phyloP scores from a whole-genome alignment of 164 flowering plant species.

The Kingdonia uniflora region DNA sequence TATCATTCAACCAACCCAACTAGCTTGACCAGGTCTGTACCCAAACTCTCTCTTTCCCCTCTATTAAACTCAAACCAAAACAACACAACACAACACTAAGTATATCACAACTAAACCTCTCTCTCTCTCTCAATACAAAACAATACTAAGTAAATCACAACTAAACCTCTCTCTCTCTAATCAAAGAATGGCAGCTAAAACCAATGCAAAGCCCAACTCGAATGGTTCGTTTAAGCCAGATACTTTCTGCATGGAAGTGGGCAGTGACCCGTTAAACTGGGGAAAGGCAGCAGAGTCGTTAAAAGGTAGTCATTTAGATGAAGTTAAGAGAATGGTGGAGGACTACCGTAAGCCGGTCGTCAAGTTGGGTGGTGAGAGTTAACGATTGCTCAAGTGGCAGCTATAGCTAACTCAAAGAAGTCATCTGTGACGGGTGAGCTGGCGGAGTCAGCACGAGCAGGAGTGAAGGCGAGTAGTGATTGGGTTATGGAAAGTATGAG shows the following conservation, averaged over 20 bases:
- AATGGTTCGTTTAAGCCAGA: too few species aligned
- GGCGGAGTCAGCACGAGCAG: slow-evolving; percentile 19
- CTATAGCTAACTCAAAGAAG: slow-evolving; percentile 26
- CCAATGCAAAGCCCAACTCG: background rate
- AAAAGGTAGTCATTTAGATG: slow-evolving; percentile 29
- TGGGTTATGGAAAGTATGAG: slow-evolving; percentile 42
- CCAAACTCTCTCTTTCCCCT: too few species aligned
- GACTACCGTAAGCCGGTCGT: slow-evolving; percentile 27
- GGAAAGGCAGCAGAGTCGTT: slow-evolving; percentile 35
- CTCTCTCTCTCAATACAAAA: too few species aligned
- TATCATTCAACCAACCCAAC: too few species aligned
- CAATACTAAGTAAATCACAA: too few species aligned
- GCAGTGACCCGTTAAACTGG: slow-evolving; percentile 29
- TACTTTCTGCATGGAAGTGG: background rate
- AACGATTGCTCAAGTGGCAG: slow-evolving; percentile 39
- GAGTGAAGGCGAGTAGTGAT: slow-evolving; percentile 27
- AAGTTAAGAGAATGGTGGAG: slow-evolving; percentile 32
- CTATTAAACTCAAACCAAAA: too few species aligned
- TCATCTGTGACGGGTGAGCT: slow-evolving; percentile 27
- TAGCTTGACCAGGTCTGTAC: too few species aligned
- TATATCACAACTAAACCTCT: too few species aligned
- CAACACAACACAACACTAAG: too few species aligned
- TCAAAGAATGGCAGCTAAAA: background rate
- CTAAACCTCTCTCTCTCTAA: background rate
- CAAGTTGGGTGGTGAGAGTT: slow-evolving; percentile 29